Evolutionary conservation across 2,329 filamentous ascomycete genomes (phyloP).

Genomic region (Chrysoporthe austroafricana): DNA sequence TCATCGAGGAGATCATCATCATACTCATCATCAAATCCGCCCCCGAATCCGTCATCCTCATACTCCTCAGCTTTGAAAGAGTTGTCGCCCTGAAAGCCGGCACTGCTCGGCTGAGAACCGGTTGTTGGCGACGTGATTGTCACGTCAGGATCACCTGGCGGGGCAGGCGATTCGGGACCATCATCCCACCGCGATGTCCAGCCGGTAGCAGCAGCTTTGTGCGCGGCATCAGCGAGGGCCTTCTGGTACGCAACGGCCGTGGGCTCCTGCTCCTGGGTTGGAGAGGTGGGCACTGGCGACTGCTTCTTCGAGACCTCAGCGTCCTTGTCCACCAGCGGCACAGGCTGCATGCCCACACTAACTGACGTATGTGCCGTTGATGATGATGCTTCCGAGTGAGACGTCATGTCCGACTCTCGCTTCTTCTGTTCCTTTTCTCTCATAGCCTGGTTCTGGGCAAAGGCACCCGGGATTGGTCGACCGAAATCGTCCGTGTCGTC

Average conservation of each 20-base stretch:
- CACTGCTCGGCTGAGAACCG: slow-evolving; percentile 37
- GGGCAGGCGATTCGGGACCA: slow-evolving; percentile 62
- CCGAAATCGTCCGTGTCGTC: slow-evolving; percentile 67
- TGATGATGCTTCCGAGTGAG: slow-evolving; percentile 50
- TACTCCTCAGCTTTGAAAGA: slow-evolving; percentile 55
- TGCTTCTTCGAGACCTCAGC: slow-evolving; percentile 29
- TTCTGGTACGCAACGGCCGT: slow-evolving; percentile 73
- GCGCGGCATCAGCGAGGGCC: slow-evolving; percentile 80
- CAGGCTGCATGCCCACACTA: slow-evolving; percentile 40
- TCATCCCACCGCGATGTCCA: slow-evolving; percentile 50
- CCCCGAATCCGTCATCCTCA: slow-evolving; percentile 55
- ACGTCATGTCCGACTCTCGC: slow-evolving; percentile 52
- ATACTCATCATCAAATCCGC: slow-evolving; percentile 37
- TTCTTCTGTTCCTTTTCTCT: slow-evolving; percentile 45
- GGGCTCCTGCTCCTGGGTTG: slow-evolving; percentile 33
- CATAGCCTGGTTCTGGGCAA: slow-evolving; percentile 56
- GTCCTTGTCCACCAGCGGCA: slow-evolving; percentile 27
- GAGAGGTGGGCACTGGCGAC: slow-evolving; percentile 13
- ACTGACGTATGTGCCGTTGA: slow-evolving; percentile 60
- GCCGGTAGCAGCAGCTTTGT: slow-evolving; percentile 74
- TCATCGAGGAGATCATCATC: slow-evolving; percentile 80
- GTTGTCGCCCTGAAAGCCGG: slow-evolving; percentile 28
- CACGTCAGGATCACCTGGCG: slow-evolving; percentile 36
- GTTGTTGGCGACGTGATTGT: slow-evolving; percentile 42
- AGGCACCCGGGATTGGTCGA: slow-evolving; percentile 61